Evolutionary conservation across 352 stramenopile genomes (phyloP), one percentile per base, ranked within the genome.

Genomic region (Globisporangium megalacanthum): DNA sequence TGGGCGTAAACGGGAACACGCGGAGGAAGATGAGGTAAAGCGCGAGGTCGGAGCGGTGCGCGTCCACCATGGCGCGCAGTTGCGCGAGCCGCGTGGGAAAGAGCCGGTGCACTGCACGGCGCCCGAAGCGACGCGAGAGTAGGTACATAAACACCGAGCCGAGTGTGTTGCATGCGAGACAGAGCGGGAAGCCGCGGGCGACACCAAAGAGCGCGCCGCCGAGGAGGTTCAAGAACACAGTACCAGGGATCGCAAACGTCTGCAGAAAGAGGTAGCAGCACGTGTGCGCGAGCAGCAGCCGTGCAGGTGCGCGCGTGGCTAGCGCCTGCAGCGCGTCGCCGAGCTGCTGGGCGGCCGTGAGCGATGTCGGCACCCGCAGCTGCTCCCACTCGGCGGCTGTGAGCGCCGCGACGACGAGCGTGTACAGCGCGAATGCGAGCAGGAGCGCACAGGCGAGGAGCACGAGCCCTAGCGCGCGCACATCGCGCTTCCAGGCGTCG

Each of bases 11-110:
- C 31, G 82, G 82, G 59, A 92, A 92, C 4, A 92, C 78, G 33
- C 83, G 77, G 52, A 92, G 54, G 61, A 90, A 92, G 22, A 90
- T 66, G 74, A 90, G 89, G 66, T 92, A 92, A n/a, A 90, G 65
- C 59, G 69, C 75, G 54, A 92, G 73, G 60, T 92, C 79, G 60
- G 88, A 68, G n/a, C 79, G 72, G 51, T 92, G 79, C 4, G 58
- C 61, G 54, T 92, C 76, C 39, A 92, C 61, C 70, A 83, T 85
- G 10, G 39, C 56, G 36, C 68, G 71, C 49, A 92, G 69, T 10
- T 66, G 62, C 35, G 62, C 68, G 22, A 92, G 65, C 37, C 82
- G 80, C 29, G 51, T 56, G 6, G 71, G 63, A 46, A 90, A 88
- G 50, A 86, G 70, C 36, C 66, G 75, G 41, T 61, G 68, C 49